phyloP scores from a whole-genome alignment of 108 stramenopile genomes.

The Parmales sp. region DNA sequence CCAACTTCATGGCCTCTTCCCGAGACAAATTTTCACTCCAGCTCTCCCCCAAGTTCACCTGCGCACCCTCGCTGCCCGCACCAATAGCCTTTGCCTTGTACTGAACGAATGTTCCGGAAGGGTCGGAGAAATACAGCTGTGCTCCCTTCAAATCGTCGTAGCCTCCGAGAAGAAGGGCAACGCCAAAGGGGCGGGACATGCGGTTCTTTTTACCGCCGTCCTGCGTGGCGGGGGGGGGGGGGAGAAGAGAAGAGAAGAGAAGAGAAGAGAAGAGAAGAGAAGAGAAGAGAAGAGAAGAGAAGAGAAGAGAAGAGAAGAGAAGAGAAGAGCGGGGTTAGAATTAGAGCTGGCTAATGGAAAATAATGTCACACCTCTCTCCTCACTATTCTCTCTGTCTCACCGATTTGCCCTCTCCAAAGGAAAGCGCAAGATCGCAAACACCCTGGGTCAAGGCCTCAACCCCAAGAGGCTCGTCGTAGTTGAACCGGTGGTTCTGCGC shows the following conservation, averaged over 20 bases:
- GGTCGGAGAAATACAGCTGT: conserved; percentile 96
- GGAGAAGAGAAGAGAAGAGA: too few species aligned
- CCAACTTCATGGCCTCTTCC: conserved; percentile 86
- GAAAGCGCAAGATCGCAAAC: conserved; percentile 95
- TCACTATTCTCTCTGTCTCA: too few species aligned
- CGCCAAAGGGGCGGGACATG: conserved; percentile 98
- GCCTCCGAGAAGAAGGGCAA: conserved; percentile 93
- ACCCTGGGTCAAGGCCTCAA: conserved; percentile 95
- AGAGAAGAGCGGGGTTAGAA: too few species aligned
- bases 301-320: too few species aligned
- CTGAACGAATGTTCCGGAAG: conserved; percentile 89
- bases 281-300: too few species aligned
- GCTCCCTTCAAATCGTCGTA: conserved; percentile 82
- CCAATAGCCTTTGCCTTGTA: conserved; percentile 99
- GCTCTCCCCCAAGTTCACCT: conserved; percentile 80
- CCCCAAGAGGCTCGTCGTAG: conserved; percentile 95
- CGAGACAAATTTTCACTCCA: conserved; percentile 87
- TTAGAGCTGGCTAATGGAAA: too few species aligned
- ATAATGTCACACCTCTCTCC: too few species aligned
- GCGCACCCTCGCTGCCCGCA: conserved; percentile 91
- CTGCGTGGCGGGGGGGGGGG: conserved; percentile 8
- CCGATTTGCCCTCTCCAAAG: conserved; percentile 92
- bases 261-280: too few species aligned
- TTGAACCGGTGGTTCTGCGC: conserved; percentile 79
- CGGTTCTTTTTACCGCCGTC: conserved; percentile 83